Evolutionary conservation across 805 yeast species (phyloP).

Genomic region (Ogataea methylovora): DNA sequence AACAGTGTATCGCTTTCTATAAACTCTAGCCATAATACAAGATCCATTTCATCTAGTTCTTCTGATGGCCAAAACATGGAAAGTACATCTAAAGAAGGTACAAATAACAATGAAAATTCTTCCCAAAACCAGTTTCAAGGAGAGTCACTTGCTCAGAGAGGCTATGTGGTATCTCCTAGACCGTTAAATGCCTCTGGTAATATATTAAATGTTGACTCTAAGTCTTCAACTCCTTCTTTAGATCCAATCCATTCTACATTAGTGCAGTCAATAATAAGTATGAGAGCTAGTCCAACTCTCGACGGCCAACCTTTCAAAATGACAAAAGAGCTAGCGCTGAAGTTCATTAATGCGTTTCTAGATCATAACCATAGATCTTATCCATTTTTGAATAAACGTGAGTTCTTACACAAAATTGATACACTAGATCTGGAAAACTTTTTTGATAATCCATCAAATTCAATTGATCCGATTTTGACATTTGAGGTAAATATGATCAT

Average conservation of each 20-base stretch:
- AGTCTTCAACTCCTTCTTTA: constrained; percentile 18
- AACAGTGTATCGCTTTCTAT: constrained; percentile 11
- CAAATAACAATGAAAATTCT: too few relatives aligned
- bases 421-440: constrained; percentile 14
- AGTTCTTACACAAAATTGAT: constrained; percentile 20
- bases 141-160: too few relatives aligned
- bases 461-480: constrained; percentile 20
- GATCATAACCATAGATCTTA: constrained; percentile 36
- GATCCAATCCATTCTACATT: constrained; percentile 20
- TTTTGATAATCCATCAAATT: constrained; percentile 6
- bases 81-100: too few relatives aligned
- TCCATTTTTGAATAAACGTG: constrained; percentile 34
- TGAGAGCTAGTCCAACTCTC: constrained; percentile 17
- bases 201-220: too few relatives aligned
- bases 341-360: constrained; percentile 36
- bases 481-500: constrained; percentile 46
- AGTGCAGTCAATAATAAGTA: constrained; percentile 19
- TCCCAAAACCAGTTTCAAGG: too few relatives aligned
- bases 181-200: too few relatives aligned
- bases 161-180: too few relatives aligned
- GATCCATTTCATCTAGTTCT: too few relatives aligned
- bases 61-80: too few relatives aligned
- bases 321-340: constrained; percentile 17
- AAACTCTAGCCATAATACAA: not conserved
- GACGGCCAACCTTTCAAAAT: constrained; percentile 20